A percentile compares a stretch with the other conserved stretches of the same genome.
Evolutionary conservation across 305 asterid genomes (phyloP).

Genomic region (Rubia peregrina): DNA sequence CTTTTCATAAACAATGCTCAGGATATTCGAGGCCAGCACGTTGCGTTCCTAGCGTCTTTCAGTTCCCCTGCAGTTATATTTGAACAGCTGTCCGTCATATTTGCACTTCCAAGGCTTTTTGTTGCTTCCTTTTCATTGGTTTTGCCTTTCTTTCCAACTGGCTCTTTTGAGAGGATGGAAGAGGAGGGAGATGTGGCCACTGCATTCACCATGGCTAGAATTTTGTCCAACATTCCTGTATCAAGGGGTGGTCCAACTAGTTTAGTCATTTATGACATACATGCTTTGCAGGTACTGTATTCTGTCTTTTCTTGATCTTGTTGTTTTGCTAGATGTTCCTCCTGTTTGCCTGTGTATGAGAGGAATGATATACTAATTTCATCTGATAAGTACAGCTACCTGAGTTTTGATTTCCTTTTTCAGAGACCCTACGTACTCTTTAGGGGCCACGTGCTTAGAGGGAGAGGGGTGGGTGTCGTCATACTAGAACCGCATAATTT

Average conservation of each 20-base stretch:
- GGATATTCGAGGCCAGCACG: slow-evolving; percentile 84
- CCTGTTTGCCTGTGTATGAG: neutral
- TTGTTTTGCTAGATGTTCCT: neutral
- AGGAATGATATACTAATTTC: neutral
- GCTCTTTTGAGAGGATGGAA: slow-evolving; percentile 90
- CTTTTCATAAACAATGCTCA: slow-evolving; percentile 91
- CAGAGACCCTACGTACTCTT: neutral
- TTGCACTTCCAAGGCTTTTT: slow-evolving; percentile 91
- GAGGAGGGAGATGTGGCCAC: slow-evolving; percentile 99
- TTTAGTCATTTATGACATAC: slow-evolving; percentile 87
- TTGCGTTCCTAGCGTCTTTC: slow-evolving; percentile 91
- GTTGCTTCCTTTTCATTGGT: slow-evolving; percentile 84
- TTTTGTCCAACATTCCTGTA: slow-evolving; percentile 82
- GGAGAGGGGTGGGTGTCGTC: neutral
- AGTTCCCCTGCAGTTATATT: slow-evolving; percentile 90
- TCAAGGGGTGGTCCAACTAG: slow-evolving; percentile 99
- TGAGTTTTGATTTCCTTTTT: neutral
- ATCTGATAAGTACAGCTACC: neutral
- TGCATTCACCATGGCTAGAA: slow-evolving; percentile 96
- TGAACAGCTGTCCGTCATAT: slow-evolving; percentile 95
- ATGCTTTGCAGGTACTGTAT: slow-evolving; percentile 74
- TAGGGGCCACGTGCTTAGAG: neutral
- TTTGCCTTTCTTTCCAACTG: slow-evolving; percentile 94
- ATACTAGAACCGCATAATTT: neutral
- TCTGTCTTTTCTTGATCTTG: neutral